Conservation (phyloP, 148 eudicot species). For the Rhododendron ovatum region DNA sequence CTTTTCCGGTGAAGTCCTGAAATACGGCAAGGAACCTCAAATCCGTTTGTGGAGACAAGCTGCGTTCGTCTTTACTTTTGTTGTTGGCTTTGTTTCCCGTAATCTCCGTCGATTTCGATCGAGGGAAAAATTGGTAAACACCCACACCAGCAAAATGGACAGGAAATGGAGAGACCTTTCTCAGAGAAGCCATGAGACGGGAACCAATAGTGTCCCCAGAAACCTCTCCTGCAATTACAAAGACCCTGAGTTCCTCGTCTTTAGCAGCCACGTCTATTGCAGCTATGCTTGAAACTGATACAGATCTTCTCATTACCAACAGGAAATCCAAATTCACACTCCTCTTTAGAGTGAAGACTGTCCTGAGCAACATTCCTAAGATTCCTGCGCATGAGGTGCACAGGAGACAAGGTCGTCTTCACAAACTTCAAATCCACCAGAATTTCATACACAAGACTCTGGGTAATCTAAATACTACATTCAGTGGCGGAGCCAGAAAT, state of each 20-base stretch:
- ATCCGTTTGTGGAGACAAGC: too few species aligned
- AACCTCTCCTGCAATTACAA: conserved; percentile 15
- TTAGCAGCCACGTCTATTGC: conserved; percentile 62
- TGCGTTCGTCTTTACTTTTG: too few species aligned
- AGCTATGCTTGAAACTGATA: conserved; percentile 46
- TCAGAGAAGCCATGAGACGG: conserved; percentile 76
- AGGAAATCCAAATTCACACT: conserved; percentile 7
- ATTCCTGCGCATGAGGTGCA: conserved; percentile 12
- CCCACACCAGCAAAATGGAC: conserved; percentile 82
- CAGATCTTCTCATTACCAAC: conserved; percentile 30
- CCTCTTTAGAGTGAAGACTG: too few species aligned
- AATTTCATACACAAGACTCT: background rate
- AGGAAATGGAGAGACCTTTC: conserved; percentile 67
- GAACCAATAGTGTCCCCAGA: conserved; percentile 86
- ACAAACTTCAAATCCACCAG: background rate
- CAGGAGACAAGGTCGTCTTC: background rate
- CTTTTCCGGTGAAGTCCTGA: too few species aligned
- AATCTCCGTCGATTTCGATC: too few species aligned
- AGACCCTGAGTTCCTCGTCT: conserved; percentile 88
- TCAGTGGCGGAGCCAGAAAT: too few species aligned
- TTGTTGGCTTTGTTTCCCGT: too few species aligned
- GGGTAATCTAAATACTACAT: too few species aligned
- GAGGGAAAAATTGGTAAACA: too few species aligned
- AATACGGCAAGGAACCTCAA: too few species aligned
- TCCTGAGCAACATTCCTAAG: conserved; percentile 12